Evolutionary conservation across 208 protist species (phyloP).

Genomic region (Willaertia magna): DNA sequence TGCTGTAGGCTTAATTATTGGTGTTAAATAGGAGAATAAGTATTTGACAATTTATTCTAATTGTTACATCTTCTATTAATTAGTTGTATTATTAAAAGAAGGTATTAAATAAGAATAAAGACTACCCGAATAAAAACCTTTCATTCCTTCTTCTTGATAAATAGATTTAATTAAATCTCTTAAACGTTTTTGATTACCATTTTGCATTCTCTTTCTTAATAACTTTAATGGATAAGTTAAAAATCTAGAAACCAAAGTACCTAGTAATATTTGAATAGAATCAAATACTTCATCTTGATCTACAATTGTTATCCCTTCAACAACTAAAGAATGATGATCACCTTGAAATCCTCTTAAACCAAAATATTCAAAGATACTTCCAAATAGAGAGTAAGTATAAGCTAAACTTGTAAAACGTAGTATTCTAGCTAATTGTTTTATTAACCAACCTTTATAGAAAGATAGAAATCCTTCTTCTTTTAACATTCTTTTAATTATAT

Average conservation of each 20-base stretch:
- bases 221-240: neutral
- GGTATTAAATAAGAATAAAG: neutral
- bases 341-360: neutral
- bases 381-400: neutral
- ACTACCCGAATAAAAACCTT: neutral
- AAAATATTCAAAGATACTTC: too few species aligned
- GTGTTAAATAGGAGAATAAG: too few species aligned
- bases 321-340: neutral
- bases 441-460: neutral
- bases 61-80: too few species aligned
- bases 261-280: neutral
- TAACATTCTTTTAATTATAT: neutral
- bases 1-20: too few species aligned
- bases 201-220: neutral
- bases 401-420: neutral
- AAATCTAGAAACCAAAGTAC: neutral
- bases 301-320: neutral
- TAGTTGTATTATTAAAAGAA: too few species aligned
- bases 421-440: neutral
- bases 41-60: too few species aligned
- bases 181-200: neutral
- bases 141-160: neutral
- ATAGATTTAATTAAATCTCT: neutral
- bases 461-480: neutral
- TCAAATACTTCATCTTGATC: neutral